A percentile compares a stretch with the other conserved stretches of the same genome.
Evolutionary conservation across 176 grass and related monocot species (phyloP).

Genomic region (Triticum monococcum): DNA sequence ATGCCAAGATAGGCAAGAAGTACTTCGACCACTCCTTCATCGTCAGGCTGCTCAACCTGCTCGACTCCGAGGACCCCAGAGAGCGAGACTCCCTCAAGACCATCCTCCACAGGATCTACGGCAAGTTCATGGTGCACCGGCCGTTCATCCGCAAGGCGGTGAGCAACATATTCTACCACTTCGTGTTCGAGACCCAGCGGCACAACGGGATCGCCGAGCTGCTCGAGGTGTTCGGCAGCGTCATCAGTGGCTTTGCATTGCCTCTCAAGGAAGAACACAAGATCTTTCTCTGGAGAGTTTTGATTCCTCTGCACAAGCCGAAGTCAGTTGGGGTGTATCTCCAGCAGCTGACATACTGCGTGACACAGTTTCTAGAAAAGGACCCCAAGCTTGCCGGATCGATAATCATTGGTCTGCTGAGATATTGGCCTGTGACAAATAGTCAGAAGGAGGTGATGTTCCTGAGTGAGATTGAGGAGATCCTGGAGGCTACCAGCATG

Average conservation of each 20-base stretch:
- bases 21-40: constrained; percentile 95
- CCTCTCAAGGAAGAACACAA: constrained; percentile 98
- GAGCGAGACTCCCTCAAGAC: constrained; percentile 95
- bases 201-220: constrained; percentile 93
- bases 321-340: constrained; percentile 85
- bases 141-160: constrained; percentile 91
- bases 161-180: constrained; percentile 95
- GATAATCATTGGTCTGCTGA: constrained; percentile 72
- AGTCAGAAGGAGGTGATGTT: constrained; percentile 99
- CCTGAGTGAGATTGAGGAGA: constrained; percentile 92
- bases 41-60: constrained; percentile 72
- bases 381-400: constrained; percentile 80
- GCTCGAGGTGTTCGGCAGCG: constrained; percentile 92
- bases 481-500: constrained; percentile 70
- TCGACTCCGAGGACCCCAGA: constrained; percentile 94
- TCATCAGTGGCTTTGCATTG: constrained; percentile 91
- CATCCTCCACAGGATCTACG: constrained; percentile 92
- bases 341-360: constrained; percentile 92
- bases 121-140: constrained; percentile 98
- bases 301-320: constrained; percentile 88
- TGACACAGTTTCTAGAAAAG: constrained; percentile 92
- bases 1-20: constrained; percentile 87
- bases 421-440: constrained; percentile 93
- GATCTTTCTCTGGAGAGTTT: constrained; percentile 77
- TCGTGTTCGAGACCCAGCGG: constrained; percentile 84